Evolutionary conservation across 1,139 yeast genomes (phyloP).

Genomic region (Casaregolazyma suthepensis): DNA sequence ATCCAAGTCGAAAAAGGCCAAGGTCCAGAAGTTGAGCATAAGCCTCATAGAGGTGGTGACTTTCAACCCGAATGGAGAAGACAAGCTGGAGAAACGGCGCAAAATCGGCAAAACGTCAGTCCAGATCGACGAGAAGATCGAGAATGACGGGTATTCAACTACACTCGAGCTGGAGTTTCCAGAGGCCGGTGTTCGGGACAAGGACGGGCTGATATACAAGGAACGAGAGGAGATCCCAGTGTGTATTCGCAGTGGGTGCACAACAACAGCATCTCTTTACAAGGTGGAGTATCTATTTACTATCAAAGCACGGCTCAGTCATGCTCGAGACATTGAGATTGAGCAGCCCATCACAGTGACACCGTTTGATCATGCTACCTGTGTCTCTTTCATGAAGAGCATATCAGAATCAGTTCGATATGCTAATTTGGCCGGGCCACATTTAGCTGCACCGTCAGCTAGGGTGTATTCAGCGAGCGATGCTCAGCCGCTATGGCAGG

Average conservation of each 20-base stretch:
- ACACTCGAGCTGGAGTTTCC: slow-evolving; percentile 33
- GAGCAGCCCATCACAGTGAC: slow-evolving; percentile 34
- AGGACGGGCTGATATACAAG: slow-evolving; percentile 29
- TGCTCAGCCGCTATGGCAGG: slow-evolving; percentile 9
- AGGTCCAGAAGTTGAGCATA: slow-evolving; percentile 32
- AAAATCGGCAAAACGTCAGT: slow-evolving; percentile 28
- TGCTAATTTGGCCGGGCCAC: slow-evolving; percentile 36
- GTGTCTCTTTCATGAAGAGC: slow-evolving; percentile 33
- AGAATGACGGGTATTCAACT: slow-evolving; percentile 25
- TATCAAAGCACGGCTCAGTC: slow-evolving; percentile 34
- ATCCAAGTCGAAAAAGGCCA: slow-evolving; percentile 32
- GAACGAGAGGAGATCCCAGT: slow-evolving; percentile 34
- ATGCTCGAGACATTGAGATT: slow-evolving; percentile 36
- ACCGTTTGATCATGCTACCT: slow-evolving; percentile 36
- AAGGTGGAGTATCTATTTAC: slow-evolving; percentile 31
- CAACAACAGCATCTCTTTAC: slow-evolving; percentile 35
- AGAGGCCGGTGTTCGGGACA: slow-evolving; percentile 22
- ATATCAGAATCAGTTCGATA: slow-evolving; percentile 32
- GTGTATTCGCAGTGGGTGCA: slow-evolving; percentile 32
- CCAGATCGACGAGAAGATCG: slow-evolving; percentile 28
- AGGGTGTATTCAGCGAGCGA: slow-evolving; percentile 16
- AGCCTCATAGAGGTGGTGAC: slow-evolving; percentile 34
- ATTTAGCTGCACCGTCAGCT: slow-evolving; percentile 12
- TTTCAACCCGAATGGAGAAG: slow-evolving; percentile 31
- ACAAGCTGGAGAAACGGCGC: slow-evolving; percentile 28